These are phyloP conservation scores for Venturia carpophila DNA, from an alignment of 2,329 filamentous ascomycete genomes.

Conservation along the genomic window DNA sequence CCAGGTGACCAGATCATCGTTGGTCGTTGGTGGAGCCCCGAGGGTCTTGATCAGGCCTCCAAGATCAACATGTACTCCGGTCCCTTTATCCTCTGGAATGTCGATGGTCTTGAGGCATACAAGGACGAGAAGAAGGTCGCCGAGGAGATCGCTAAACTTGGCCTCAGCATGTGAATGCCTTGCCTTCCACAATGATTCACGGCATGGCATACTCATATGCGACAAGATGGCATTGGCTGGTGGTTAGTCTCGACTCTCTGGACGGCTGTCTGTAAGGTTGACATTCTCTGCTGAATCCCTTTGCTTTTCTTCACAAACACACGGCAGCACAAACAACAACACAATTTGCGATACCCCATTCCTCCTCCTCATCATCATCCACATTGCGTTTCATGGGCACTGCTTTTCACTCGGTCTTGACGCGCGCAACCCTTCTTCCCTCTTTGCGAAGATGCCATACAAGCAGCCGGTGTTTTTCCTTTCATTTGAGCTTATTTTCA, in stretches of 20 bases:
- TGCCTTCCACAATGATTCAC: not conserved
- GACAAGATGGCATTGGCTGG: not conserved
- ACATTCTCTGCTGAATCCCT: not conserved
- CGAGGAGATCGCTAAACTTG: not conserved
- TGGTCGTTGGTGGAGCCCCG: conserved; percentile 39
- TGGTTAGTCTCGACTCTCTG: not conserved
- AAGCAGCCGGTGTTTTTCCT: not conserved
- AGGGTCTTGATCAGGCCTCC: conserved; percentile 22
- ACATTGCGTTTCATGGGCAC: not conserved
- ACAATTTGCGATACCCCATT: not conserved
- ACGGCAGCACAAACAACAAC: not conserved
- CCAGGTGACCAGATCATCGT: conserved; percentile 41
- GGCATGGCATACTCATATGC: not conserved
- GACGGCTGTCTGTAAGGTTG: not conserved
- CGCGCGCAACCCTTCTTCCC: not conserved
- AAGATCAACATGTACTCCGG: conserved; percentile 29
- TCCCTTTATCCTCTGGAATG: conserved; percentile 37
- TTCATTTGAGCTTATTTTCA: not conserved
- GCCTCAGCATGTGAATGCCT: not conserved
- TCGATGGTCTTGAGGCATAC: not conserved
- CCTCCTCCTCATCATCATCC: not conserved
- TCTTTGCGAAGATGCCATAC: not conserved
- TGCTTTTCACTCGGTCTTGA: not conserved
- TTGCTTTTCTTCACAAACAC: not conserved
- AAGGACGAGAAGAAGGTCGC: not conserved